Evolutionary conservation across 2,329 filamentous ascomycete species (phyloP).

Genomic region (Nigrospora oryzae): DNA sequence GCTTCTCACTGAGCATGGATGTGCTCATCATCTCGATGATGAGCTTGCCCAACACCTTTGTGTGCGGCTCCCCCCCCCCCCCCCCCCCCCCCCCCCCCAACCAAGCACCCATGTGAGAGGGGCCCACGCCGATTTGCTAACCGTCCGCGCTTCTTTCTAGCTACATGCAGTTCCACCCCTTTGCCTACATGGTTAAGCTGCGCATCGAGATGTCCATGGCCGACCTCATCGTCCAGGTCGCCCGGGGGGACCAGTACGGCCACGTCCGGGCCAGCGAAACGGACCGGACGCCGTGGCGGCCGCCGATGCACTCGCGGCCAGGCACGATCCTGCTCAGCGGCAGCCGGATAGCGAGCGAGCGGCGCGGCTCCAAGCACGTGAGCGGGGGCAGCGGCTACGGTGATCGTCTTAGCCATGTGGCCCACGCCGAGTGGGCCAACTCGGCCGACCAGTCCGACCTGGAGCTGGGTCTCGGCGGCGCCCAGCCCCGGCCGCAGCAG

Average conservation of each 20-base stretch:
- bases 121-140: no score
- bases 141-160: no score
- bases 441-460: neutral
- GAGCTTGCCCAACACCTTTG: conserved; percentile 32
- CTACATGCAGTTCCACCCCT: conserved; percentile 41
- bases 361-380: neutral
- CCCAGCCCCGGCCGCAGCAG: no score
- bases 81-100: no score
- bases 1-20: conserved; percentile 35
- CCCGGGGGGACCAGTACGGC: neutral
- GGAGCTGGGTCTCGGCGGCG: neutral
- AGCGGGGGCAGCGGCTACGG: neutral
- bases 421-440: neutral
- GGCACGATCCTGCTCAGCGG: neutral
- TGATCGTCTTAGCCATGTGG: no score
- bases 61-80: conserved; percentile 12
- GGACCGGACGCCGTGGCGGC: neutral
- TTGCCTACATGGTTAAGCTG: conserved; percentile 44
- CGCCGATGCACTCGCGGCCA: neutral
- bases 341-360: neutral
- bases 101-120: no score
- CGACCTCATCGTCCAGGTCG: conserved; percentile 34
- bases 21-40: conserved; percentile 30
- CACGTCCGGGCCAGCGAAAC: neutral
- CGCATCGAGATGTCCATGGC: conserved; percentile 47